phyloP scores from a whole-genome alignment of 83 land plant genomes.

The Picea abies region DNA sequence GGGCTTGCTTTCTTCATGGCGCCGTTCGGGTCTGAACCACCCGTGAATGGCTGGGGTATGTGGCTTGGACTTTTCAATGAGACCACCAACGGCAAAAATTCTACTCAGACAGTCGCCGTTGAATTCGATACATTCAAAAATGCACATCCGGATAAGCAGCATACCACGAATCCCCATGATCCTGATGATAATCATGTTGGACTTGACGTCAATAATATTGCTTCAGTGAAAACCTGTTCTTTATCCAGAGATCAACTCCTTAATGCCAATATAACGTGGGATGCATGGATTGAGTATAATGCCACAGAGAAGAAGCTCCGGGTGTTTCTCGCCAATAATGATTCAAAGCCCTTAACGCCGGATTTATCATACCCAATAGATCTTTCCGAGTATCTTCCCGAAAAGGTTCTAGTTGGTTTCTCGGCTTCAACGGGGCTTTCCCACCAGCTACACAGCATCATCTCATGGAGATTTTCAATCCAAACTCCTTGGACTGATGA shows the following conservation, averaged over 20 bases:
- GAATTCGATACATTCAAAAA: slow-evolving; percentile 24
- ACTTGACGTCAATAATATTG: background rate
- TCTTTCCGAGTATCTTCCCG: slow-evolving; percentile 26
- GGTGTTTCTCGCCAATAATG: slow-evolving; percentile 16
- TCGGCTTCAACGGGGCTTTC: slow-evolving; percentile 45
- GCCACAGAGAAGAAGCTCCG: slow-evolving; percentile 2
- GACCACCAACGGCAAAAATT: background rate
- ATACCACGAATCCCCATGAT: background rate
- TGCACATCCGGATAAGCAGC: background rate
- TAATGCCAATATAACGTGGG: slow-evolving; percentile 9
- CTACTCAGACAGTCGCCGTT: background rate
- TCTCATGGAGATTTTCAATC: slow-evolving; percentile 33
- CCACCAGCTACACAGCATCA: slow-evolving; percentile 24
- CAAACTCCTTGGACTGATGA: background rate
- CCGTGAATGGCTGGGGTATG: background rate
- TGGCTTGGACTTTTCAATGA: background rate
- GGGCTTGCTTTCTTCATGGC: slow-evolving; percentile 24
- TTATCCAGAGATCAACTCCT: background rate
- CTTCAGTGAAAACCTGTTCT: background rate
- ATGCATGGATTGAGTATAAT: slow-evolving; percentile 26
- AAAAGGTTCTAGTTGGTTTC: slow-evolving; percentile 44
- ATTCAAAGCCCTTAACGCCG: background rate
- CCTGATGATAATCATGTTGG: background rate
- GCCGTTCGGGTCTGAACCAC: background rate
- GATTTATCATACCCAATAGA: slow-evolving; percentile 21